Evolutionary conservation across 495 filamentous ascomycete species (phyloP), one percentile per base, ranked within the genome.

Genomic region (Penicillium coffeae): DNA sequence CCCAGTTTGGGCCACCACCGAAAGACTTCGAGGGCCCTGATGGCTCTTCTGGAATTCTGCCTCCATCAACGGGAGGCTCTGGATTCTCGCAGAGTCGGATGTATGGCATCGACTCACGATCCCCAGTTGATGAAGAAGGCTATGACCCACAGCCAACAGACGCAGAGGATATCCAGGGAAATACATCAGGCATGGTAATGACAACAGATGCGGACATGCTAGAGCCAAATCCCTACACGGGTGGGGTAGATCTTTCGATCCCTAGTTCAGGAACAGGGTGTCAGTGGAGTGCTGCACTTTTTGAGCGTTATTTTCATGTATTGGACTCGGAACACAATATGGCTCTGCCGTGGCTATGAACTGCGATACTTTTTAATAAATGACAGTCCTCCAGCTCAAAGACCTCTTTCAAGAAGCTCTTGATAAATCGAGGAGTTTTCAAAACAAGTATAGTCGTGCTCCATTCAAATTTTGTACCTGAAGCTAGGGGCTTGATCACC

Each of bases 221-320:
- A 8, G 38, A 27, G 8, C 38, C 38, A 8, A 1, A n/a, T 42
- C 20, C 4, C n/a, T 6, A 25, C 3, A 20, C 10, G 0, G 38
- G 22, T 8, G 18, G 1, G 7, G 1, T 20, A 3, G 38, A 22
- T 22, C 7, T 42, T 6, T 21, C 15, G 21, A 33, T 53, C 16
- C 58, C 58, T 8, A 51, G 32, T 13, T 22, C 47, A 2, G 58
- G 54, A 13, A 60, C 58, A 18, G 44, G 18, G 1, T 60, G 58
- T 44, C 45, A 60, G 35, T 61, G 58, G 58, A 58, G 51, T 38
- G 41, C 42, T 14, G 20, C 15, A 1, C 35, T 57, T 6, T 61
- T 61, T 32, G 48, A 52, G 18, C 30, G 21, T 15, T 58, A 54
- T 30, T 58, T 55, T 38, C 18, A 47, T 19, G 38, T 51, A 2